Evolutionary conservation across 139 green algal genomes (phyloP).

Genomic region (Prasinococcaceae sp.): DNA sequence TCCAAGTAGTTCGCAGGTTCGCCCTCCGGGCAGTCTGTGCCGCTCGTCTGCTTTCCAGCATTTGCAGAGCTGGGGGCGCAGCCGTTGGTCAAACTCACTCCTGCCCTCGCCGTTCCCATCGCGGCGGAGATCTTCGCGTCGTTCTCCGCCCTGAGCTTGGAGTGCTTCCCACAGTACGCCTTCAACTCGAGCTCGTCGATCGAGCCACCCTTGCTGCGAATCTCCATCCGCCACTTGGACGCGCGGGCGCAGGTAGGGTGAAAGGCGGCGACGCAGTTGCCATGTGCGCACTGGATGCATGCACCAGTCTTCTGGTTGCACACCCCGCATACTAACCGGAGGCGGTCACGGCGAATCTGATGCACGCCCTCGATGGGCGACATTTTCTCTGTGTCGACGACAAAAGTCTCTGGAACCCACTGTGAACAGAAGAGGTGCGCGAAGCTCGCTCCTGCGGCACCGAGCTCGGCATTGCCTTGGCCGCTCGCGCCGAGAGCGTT

Average conservation of each 20-base stretch:
- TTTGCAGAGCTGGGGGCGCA: too few relatives aligned
- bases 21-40: too few relatives aligned
- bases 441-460: neutral
- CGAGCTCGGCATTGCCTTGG: neutral
- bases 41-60: too few relatives aligned
- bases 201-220: slow-evolving; percentile 6
- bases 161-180: too few relatives aligned
- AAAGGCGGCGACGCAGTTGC: slow-evolving; percentile 20
- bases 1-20: too few relatives aligned
- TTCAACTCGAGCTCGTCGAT: too few relatives aligned
- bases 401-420: slow-evolving; percentile 34
- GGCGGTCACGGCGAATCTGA: slow-evolving; percentile 12
- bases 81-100: too few relatives aligned
- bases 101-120: too few relatives aligned
- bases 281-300: slow-evolving; percentile 33
- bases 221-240: slow-evolving; percentile 20
- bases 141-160: too few relatives aligned
- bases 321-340: slow-evolving; percentile 17
- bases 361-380: slow-evolving; percentile 23
- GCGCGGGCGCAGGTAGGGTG: slow-evolving; percentile 25
- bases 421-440: slow-evolving; percentile 29
- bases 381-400: slow-evolving; percentile 23
- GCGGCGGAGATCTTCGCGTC: too few relatives aligned
- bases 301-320: slow-evolving; percentile 18
- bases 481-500: neutral